Evolutionary conservation across 768 basidiomycete genomes (phyloP), one percentile per base, ranked within the genome.

Genomic region (Agrocybe chaxingu): DNA sequence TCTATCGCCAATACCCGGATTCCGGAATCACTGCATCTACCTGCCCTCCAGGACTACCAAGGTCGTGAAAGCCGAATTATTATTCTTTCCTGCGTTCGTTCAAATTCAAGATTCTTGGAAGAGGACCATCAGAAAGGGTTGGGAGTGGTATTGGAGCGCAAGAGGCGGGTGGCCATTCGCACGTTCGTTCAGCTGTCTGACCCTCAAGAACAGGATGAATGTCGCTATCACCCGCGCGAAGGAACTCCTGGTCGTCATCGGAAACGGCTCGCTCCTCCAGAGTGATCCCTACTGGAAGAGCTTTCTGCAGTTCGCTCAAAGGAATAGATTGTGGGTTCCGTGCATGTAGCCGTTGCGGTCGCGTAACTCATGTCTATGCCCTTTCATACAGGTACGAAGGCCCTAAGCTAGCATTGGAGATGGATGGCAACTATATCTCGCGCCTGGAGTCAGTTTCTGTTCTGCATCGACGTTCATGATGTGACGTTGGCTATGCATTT

Each of bases 181-280:
- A 8, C 43, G 39, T 47, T 32, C 44, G 18, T 41, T 30, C 4
- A 8, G 12, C 19, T 44, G 11, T 44, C 3, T 42, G 24, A 24
- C 24, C 24, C 24, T 24, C 24, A 24, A 24, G 24, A 5, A 24
- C 24, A 79, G 78, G 51, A 77, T 80, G 77, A 80, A 80, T 49
- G 78, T 78, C 7, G 74, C 76, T 8, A 77, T 80, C 29, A 78
- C 78, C 2, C 75, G 78, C n/a, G 78, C 78, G 3, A 78, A 73
- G 52, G 76, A 78, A 51, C 68, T 80, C n/a, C 53, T 80, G 13
- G 66, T 80, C 5, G 70, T 80, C 12, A 66, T 78, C 42, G 78
- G 78, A 7, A 78, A 77, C 54, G 74, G 67, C 10, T 53, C 52
- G 0, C 62, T 77, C 3, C 64, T 78, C 3, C 66, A 71, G 51